Base-by-base conservation (phyloP, 305 asterid genomes). In the Fraxinus nigra region DNA sequence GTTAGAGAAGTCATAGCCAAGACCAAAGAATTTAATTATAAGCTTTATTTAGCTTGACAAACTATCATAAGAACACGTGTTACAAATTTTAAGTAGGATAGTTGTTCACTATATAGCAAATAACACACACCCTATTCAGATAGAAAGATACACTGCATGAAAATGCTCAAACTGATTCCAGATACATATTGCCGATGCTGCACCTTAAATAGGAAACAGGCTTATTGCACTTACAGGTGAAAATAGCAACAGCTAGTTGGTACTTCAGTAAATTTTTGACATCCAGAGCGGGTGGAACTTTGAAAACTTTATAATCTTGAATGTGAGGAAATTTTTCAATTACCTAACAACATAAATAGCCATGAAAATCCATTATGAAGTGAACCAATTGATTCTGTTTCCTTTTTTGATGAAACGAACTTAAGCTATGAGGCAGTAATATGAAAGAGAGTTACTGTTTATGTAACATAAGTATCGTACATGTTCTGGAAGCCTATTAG, bases 261-360 rank as follows among this genome's bases (percentile, higher is more conserved):
- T 87, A 87, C 79, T 94, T 96, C 85, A 93, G 85, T 79, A 92
- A 77, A 84, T 83, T 78, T 85, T 78, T 82, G 84, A 81, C 88
- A 82, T 94, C 93, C 79, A 86, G 67, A 82, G 69, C 83, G 51
- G 85, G 85, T 85, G 98, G 95, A 83, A 96, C 86, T 73, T 76
- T 88, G 79, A 91, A 89, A 83, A 92, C 81, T 81, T 89, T 91
- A 85, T 88, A 94, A 78, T 78, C 91, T 78, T 63, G 86, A 75
- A 96, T 86, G 85, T 94, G 98, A 75, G 98, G 98, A 90, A 96
- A 96, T 28, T 86, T 94, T 84, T 90, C 88, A 56, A 82, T 87
- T 34, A 93, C 97, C 98, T 95, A 87, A 63, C 56, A 79, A 63
- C 78, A 81, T 40, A 72, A 33, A 54, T 76, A 67, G 77, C 73